Base-by-base conservation (phyloP, 768 basidiomycete species). In the Podaxis pistillaris region DNA sequence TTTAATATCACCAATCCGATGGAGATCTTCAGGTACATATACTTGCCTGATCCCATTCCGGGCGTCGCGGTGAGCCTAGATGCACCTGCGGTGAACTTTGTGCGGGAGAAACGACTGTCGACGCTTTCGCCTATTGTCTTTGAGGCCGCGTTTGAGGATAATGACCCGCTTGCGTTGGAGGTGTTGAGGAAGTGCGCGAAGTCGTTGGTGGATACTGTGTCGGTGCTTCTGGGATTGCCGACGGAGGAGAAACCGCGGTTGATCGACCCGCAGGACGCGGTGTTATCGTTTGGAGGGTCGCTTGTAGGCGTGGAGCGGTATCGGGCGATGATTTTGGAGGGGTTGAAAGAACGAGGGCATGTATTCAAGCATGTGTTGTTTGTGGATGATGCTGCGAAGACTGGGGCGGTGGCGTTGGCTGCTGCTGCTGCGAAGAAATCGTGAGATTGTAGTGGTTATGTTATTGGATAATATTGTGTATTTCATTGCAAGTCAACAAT, bases 211-310 rank as follows among this genome's bases (percentile, higher is more conserved):
- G 76, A 81, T 24, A 81, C 89, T 69, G 82, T 92, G 38, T 76
- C 81, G 1, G 72, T 83, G 47, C 75, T 90, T 26, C 75, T 88
- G 2, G 77, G 79, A 4, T 75, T 81, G 33, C 77, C 74, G 7
- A 62, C 47, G 17, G 63, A 64, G 5, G 63, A 65, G 6, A 68
- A 68, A 12, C 74, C 76, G 2, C 76, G 70, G 9, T 69, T 76
- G 0, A 80, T 90, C 55, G 77, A 77, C 47, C 83, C 90, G 0
- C 71, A 75, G 41, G 80, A 86, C 1, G 79, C 84, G 37, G 81
- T 93, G 2, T 68, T 94, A 17, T 91, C 86, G 63, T 87, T 93
- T 61, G 92, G 92, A 8, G 92, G 92, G n/a, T 91, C 89, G 19
- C 72, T 94, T 65, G 85, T 86, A 3, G 86, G 89, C 2, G 73